Percentiles rank a stretch among this genome's conserved stretches.
phyloP scores from a whole-genome alignment of 2,329 filamentous ascomycete genomes.

The Ceratocystis albifundus region DNA sequence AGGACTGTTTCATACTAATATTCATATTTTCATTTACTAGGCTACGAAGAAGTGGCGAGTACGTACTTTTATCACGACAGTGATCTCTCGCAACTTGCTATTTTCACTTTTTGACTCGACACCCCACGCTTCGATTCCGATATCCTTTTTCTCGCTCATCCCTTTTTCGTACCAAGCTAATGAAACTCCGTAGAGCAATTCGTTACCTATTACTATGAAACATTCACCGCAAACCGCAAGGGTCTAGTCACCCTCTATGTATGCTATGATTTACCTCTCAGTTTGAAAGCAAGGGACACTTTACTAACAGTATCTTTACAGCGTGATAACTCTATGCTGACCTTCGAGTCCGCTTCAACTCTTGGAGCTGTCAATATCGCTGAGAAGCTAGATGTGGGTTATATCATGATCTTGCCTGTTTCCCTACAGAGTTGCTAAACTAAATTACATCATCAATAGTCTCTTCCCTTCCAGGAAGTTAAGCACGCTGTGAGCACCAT shows the following conservation, averaged over 20 bases:
- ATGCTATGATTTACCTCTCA: conserved; percentile 37
- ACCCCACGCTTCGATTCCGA: not conserved
- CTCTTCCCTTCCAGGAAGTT: conserved; percentile 69
- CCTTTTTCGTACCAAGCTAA: not conserved
- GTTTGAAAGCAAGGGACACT: not conserved
- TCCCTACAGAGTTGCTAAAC: not conserved
- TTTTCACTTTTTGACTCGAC: not conserved
- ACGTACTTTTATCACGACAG: conserved; percentile 27
- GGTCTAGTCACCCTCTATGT: conserved; percentile 67
- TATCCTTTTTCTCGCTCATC: not conserved
- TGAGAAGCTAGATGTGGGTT: conserved; percentile 67
- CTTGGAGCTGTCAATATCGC: conserved; percentile 56
- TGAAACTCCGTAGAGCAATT: conserved; percentile 56
- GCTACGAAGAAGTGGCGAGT: conserved; percentile 40
- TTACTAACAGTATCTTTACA: conserved; percentile 32
- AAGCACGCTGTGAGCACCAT: conserved; percentile 64
- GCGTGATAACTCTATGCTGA: conserved; percentile 81
- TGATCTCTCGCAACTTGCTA: conserved; percentile 2
- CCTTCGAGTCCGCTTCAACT: conserved; percentile 64
- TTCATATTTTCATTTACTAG: conserved; percentile 26
- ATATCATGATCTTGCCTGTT: conserved; percentile 21
- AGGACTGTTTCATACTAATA: not conserved
- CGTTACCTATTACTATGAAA: conserved; percentile 79
- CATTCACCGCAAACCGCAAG: conserved; percentile 64
- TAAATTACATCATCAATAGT: conserved; percentile 36